These are phyloP conservation scores for Truncatella angustata DNA, from an alignment of 2,329 filamentous ascomycete species.

Conservation along the genomic window DNA sequence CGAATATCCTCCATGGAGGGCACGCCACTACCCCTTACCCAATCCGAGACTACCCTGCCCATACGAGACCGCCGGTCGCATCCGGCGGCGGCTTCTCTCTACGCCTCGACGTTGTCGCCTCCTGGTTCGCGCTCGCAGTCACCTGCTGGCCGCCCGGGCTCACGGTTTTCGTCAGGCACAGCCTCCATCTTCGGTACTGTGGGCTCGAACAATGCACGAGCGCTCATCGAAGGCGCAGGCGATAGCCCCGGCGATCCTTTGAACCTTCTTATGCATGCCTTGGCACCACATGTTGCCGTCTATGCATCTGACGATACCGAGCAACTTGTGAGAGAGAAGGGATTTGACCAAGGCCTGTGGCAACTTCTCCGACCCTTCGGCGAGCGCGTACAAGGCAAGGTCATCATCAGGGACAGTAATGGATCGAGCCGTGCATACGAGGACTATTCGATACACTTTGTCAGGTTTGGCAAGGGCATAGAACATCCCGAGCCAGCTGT, in stretches of 20 bases:
- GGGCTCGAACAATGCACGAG: conserved; percentile 40
- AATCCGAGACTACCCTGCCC: conserved; percentile 53
- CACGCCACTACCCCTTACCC: conserved; percentile 43
- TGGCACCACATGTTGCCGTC: conserved; percentile 85
- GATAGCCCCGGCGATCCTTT: conserved; percentile 54
- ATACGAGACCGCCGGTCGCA: conserved; percentile 47
- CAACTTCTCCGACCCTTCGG: conserved; percentile 89
- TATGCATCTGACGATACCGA: conserved; percentile 87
- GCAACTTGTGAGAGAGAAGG: conserved; percentile 76
- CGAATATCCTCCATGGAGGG: conserved; percentile 54
- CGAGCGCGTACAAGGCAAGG: conserved; percentile 81
- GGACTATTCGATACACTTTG: conserved; percentile 87
- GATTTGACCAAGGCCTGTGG: conserved; percentile 77
- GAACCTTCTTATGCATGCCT: conserved; percentile 74
- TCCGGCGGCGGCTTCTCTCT: conserved; percentile 58
- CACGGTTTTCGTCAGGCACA: conserved; percentile 56
- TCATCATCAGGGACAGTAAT: conserved; percentile 86
- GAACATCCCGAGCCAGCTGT: conserved; percentile 46
- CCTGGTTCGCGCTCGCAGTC: conserved; percentile 67
- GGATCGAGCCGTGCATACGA: conserved; percentile 81
- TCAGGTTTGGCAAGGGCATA: conserved; percentile 62
- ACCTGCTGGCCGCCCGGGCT: conserved; percentile 58
- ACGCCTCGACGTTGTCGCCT: conserved; percentile 66
- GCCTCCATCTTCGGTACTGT: conserved; percentile 55
- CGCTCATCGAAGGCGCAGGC: conserved; percentile 38